Base-by-base conservation (phyloP, 805 yeast species). In the Cyberlindnera samutprakarnensis region DNA sequence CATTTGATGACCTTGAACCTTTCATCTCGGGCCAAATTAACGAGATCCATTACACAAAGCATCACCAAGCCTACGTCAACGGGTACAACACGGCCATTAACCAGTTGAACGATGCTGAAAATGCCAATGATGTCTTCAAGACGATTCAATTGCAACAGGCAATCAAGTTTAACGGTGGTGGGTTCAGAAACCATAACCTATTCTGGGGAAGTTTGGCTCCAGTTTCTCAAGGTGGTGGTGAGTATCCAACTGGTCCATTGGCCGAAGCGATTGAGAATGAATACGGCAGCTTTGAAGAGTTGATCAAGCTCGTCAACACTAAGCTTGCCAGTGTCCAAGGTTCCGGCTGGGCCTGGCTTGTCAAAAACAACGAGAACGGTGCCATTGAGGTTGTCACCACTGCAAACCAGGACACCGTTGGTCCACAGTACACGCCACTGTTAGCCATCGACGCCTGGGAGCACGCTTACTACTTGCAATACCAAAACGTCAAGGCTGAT, bases 391-490 rank as follows among this genome's bases (percentile, higher is more conserved):
- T 86, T 35, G 79, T 84, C 35, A 82, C 83, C 57, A 81, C 84
- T 46, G 66, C 75, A 46, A 86, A 86, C 69, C 96, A 86, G 64
- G 95, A 86, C 61, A 82, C 92, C 13, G 86, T 82, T 30, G 83
- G 84, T 30, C 56, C 72, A 7, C 48, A 45, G 20, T 68, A 75
- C 56, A 64, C 72, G 28, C 94, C 95, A 27, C 62, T 87, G 50
- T 70, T 87, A 35, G 95, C 95, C 33, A 82, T 86, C 54, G 96
- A 86, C 51, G 94, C 95, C 39, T 86, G 96, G 96, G 96, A 86
- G 63, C 96, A 86, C 55, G 95, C 96, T 34, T 86, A 86, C 70
- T 86, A 86, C 71, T 70, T 87, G 61, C 95, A 86, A 62, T 86
- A 86, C 69, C 79, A 83, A 66, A 86, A 86, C 66, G 87, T 79